phyloP scores from a whole-genome alignment of 805 yeast species.

The Ogataea minuta region DNA sequence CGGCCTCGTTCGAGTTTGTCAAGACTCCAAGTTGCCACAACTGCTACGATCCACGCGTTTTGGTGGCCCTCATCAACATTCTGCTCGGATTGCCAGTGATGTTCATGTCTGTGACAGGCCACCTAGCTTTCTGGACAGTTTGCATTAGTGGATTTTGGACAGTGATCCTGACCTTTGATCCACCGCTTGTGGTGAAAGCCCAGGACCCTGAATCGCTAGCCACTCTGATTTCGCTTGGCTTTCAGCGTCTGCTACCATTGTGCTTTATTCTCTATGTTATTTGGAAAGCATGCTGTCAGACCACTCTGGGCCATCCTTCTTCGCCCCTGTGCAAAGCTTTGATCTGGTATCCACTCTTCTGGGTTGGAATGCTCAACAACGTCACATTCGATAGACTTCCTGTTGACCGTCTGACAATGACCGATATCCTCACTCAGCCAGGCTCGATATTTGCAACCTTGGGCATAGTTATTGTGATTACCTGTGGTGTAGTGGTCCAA shows the following conservation, averaged over 20 bases:
- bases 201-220: slow-evolving; percentile 53
- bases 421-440: slow-evolving; percentile 70
- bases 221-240: slow-evolving; percentile 63
- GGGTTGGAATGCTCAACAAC: slow-evolving; percentile 84
- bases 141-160: slow-evolving; percentile 81
- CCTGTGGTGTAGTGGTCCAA: slow-evolving; percentile 62
- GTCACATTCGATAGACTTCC: slow-evolving; percentile 87
- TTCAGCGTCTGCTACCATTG: slow-evolving; percentile 73
- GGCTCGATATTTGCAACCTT: slow-evolving; percentile 71
- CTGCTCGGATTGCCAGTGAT: slow-evolving; percentile 62
- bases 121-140: slow-evolving; percentile 59
- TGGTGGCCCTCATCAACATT: slow-evolving; percentile 56
- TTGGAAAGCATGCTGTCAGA: slow-evolving; percentile 55
- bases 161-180: slow-evolving; percentile 69
- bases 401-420: slow-evolving; percentile 73
- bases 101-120: slow-evolving; percentile 41
- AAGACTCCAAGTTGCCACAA: slow-evolving; percentile 50
- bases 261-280: slow-evolving; percentile 67
- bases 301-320: slow-evolving; percentile 41
- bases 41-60: slow-evolving; percentile 67
- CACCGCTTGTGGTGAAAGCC: slow-evolving; percentile 64
- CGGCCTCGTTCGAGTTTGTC: slow-evolving; percentile 65
- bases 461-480: slow-evolving; percentile 46
- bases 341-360: slow-evolving; percentile 76
- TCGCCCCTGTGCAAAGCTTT: slow-evolving; percentile 45